Conservation (phyloP, 2,329 filamentous ascomycete species). For the Zymoseptoria tritici region DNA sequence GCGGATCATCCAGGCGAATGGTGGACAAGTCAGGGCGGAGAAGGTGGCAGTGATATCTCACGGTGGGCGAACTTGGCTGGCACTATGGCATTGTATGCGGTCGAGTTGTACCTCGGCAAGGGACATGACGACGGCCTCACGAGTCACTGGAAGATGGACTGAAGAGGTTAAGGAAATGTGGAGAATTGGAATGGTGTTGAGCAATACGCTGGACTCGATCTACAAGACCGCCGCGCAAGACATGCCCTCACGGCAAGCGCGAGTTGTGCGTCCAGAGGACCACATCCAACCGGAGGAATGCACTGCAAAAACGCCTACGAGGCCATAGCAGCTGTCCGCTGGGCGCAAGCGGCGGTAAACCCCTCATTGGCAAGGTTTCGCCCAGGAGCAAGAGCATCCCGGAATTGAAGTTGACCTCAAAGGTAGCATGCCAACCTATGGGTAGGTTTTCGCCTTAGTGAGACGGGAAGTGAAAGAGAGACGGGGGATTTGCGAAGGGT, state of each 20-base stretch:
- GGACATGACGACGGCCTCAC: conserved; percentile 69
- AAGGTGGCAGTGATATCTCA: conserved; percentile 78
- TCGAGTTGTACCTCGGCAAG: conserved; percentile 81
- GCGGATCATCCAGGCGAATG: conserved; percentile 54
- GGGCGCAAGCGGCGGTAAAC: too few relatives aligned
- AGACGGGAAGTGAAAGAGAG: not conserved
- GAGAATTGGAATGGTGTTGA: not conserved
- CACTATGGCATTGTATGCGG: conserved; percentile 82
- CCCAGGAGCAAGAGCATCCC: too few relatives aligned
- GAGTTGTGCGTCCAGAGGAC: not conserved
- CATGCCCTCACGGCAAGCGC: not conserved
- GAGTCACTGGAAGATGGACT: conserved; percentile 70
- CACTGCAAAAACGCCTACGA: not conserved
- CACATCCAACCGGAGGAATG: not conserved
- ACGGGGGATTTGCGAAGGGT: not conserved
- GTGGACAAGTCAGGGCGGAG: conserved; percentile 80
- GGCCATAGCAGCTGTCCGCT: too few relatives aligned
- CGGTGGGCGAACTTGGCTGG: conserved; percentile 86
- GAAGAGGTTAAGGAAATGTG: too few relatives aligned
- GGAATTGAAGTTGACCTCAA: too few relatives aligned
- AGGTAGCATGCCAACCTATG: too few relatives aligned
- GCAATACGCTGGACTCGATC: not conserved
- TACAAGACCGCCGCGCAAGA: not conserved
- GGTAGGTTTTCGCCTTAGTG: too few relatives aligned
- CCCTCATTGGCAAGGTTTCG: too few relatives aligned